Evolutionary conservation across 1,284 basidiomycete genomes (phyloP), one percentile per base, ranked within the genome.

Genomic region (Ustilago xerochloae): DNA sequence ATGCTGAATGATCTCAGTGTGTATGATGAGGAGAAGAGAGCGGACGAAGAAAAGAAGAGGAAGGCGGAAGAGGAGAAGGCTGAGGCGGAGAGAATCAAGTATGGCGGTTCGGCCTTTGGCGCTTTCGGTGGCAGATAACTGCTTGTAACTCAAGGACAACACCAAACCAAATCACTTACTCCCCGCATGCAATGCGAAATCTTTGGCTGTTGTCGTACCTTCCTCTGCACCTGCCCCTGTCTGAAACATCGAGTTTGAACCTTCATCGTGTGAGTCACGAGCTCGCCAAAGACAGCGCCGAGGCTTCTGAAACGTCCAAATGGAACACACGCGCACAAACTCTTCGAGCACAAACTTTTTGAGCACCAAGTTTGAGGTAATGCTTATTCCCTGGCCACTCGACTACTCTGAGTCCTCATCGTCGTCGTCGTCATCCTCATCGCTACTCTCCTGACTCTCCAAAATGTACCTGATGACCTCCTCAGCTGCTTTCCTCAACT

Each of bases 1-100:
- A 86, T 97, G 43, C 87, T 97, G 6, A 85, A 87, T n/a, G 90
- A 90, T 38, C 64, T 73, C 46, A 62, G 39, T 20, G 20, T 65
- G 46, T 29, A 69, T 33, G 71, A 69, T 22, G 55, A 58, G 18
- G 62, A 75, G 54, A 24, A 50, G 49, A 33, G 66, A 10, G 15
- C 29, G 13, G 28, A 47, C 50, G 57, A 55, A n/a, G 58, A 69
- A 13, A 28, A 32, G 2, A 59, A 43, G 22, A 15, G 52, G 16
- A 35, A 46, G 15, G 51, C 33, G 24, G 49, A 74, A 15, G 58
- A 58, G 38, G 58, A 57, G 10, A 63, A 61, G 38, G 61, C 50
- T 4, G 70, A 73, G 29, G 57, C 47, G 16, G 62, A 67, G 1
- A 29, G 64, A 10, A 6, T 45, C 22, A 68, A 49, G 38, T 72